These are phyloP conservation scores for Cercophora sp. DNA, from an alignment of 495 filamentous ascomycete genomes.

Conservation along the genomic window DNA sequence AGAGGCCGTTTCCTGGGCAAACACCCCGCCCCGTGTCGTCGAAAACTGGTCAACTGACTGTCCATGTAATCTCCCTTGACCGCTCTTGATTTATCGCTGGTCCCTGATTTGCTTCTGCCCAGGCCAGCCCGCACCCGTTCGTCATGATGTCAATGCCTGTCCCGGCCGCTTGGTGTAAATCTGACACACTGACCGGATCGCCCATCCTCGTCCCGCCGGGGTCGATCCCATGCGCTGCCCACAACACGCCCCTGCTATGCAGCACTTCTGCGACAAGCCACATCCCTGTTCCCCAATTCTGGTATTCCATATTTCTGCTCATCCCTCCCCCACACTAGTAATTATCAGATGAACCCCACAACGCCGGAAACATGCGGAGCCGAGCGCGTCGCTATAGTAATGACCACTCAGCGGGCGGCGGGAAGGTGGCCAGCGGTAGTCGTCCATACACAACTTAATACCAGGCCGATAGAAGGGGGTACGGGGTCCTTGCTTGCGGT, in stretches of 20 bases:
- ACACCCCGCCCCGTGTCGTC: conserved; percentile 15
- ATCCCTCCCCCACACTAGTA: not conserved
- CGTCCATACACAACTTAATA: not conserved
- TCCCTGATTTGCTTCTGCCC: conserved; percentile 18
- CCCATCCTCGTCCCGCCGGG: conserved; percentile 17
- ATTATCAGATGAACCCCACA: conserved; percentile 19
- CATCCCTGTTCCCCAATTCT: conserved; percentile 6
- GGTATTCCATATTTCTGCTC: not conserved
- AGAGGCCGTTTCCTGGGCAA: conserved; percentile 14
- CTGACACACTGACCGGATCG: conserved; percentile 24
- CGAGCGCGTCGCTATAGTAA: conserved; percentile 5
- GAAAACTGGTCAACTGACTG: conserved; percentile 24
- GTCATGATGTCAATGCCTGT: conserved; percentile 22
- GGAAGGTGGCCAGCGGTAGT: conserved; percentile 5
- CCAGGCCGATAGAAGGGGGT: not conserved
- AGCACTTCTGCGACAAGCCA: conserved; percentile 1
- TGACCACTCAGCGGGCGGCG: conserved; percentile 9
- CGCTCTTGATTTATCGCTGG: conserved; percentile 20
- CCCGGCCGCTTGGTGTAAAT: conserved; percentile 22
- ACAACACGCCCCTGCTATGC: conserved; percentile 5
- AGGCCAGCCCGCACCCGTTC: conserved; percentile 5
- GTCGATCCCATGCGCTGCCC: conserved; percentile 6
- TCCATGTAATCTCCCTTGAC: conserved; percentile 13
- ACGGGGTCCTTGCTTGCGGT: conserved; percentile 9
- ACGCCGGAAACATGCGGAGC: conserved; percentile 14